Evolutionary conservation across 2,329 filamentous ascomycete genomes (phyloP).

Genomic region (Penicillium sp.): DNA sequence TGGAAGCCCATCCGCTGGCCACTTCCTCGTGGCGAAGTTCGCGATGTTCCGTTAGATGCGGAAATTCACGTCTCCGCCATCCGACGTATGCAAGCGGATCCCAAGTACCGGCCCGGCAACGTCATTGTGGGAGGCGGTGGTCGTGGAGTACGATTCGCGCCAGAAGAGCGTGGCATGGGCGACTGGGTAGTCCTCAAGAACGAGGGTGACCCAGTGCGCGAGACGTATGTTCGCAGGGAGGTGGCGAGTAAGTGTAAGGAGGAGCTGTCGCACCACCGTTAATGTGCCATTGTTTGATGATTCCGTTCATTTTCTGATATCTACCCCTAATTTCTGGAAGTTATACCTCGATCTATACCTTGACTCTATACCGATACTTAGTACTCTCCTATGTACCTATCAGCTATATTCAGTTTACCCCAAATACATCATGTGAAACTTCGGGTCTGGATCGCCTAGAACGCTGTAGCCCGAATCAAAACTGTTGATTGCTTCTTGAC

Average conservation of each 20-base stretch:
- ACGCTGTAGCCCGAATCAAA: slow-evolving; percentile 6
- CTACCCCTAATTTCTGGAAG: background rate
- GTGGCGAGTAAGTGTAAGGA: slow-evolving; percentile 28
- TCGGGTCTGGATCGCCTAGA: slow-evolving; percentile 9
- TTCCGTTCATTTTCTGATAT: background rate
- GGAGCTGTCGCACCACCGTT: slow-evolving; percentile 6
- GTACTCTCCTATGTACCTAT: background rate
- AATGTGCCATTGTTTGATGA: background rate
- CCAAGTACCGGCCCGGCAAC: slow-evolving; percentile 68
- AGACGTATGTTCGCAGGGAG: slow-evolving; percentile 56
- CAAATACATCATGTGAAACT: slow-evolving; percentile 1
- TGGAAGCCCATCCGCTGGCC: slow-evolving; percentile 81
- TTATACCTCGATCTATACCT: background rate
- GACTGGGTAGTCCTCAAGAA: slow-evolving; percentile 65
- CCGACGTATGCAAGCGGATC: slow-evolving; percentile 60
- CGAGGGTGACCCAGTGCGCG: slow-evolving; percentile 62
- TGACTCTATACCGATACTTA: background rate
- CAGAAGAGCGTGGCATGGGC: slow-evolving; percentile 60
- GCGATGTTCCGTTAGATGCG: slow-evolving; percentile 67
- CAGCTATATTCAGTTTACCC: background rate
- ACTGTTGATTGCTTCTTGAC: slow-evolving; percentile 1
- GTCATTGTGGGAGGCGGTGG: slow-evolving; percentile 75
- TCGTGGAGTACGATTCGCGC: slow-evolving; percentile 59
- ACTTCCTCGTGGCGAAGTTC: slow-evolving; percentile 68
- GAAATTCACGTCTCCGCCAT: slow-evolving; percentile 71